Evolutionary conservation across 139 green algal species (phyloP), one percentile per base, ranked within the genome.

Genomic region (Volvox reticuliferus): DNA sequence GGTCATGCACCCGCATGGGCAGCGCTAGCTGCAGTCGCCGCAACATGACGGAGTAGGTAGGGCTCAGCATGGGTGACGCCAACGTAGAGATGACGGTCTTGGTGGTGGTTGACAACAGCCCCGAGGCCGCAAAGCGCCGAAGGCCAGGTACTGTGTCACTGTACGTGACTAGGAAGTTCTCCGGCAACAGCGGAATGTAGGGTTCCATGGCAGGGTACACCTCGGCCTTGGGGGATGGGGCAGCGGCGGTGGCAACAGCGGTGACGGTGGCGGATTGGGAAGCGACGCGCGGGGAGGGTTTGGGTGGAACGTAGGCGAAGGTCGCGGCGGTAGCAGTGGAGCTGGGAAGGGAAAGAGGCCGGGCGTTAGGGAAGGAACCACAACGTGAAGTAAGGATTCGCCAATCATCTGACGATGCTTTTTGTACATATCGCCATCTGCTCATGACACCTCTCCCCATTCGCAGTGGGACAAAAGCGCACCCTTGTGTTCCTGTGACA

Each of bases 91-190:
- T 94, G 86, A 92, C 50, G 37, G 71, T 91, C 75, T 91, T 89
- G 67, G 77, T 88, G 67, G 68, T 87, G 36, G 44, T 68, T 35
- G 71, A 87, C 30, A 92, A 87, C 44, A 67, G 28, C 17, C 91
- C 91, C 0, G 30, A 22, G 32, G 75, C 61, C 55, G 35, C 28
- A 79, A 93, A 93, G 65, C 91, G 91, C 22, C 91, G 75, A 36
- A 95, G 75, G 32, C 93, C 93, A 13, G 93, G 93, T 33, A 95
- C 82, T 19, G 93, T 50, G 69, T 94, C 92, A 24, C 76, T 85
- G 93, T 95, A 94, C 30, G 92, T 93, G 1, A 97, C 89, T 68
- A 96, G 89, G 89, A 94, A 97, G 92, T 97, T 87, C 37, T 94
- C 91, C 0, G 94, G 94, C 28, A 97, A 65, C 82, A 97, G 92